Percentiles rank a stretch among this genome's conserved stretches.
phyloP scores from a whole-genome alignment of 1,284 basidiomycete species.

The Ceratobasidium sp. region DNA sequence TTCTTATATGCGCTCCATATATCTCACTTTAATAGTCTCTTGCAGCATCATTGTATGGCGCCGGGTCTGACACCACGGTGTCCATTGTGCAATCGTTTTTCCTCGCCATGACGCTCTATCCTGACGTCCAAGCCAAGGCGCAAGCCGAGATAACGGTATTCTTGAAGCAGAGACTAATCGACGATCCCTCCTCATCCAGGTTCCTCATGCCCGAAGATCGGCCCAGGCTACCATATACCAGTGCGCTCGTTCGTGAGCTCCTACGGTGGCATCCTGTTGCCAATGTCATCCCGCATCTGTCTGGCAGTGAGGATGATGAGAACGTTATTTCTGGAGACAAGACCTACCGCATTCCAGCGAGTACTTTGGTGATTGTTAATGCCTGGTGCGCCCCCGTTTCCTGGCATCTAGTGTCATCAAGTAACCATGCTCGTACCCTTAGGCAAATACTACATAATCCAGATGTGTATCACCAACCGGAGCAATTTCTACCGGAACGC shows the following conservation, averaged over 20 bases:
- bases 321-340: conserved; percentile 1
- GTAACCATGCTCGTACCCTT: neutral
- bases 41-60: conserved; percentile 22
- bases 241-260: conserved; percentile 19
- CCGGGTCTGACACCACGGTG: conserved; percentile 21
- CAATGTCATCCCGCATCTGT: conserved; percentile 2
- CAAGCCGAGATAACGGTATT: conserved; percentile 16
- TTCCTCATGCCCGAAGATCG: conserved; percentile 2
- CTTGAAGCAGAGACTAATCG: neutral
- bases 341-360: conserved; percentile 4
- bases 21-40: conserved; percentile 1
- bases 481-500: conserved; percentile 4
- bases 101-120: conserved; percentile 27
- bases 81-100: conserved; percentile 14
- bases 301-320: neutral
- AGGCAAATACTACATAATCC: conserved; percentile 23
- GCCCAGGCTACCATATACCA: neutral
- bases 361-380: conserved; percentile 4
- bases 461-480: conserved; percentile 6
- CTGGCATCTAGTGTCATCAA: neutral
- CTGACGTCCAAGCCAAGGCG: conserved; percentile 15
- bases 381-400: neutral
- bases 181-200: neutral
- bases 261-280: conserved; percentile 26
- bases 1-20: neutral